Base-by-base conservation (phyloP, 2,329 filamentous ascomycete genomes). In the Geoglossum cookeanum region DNA sequence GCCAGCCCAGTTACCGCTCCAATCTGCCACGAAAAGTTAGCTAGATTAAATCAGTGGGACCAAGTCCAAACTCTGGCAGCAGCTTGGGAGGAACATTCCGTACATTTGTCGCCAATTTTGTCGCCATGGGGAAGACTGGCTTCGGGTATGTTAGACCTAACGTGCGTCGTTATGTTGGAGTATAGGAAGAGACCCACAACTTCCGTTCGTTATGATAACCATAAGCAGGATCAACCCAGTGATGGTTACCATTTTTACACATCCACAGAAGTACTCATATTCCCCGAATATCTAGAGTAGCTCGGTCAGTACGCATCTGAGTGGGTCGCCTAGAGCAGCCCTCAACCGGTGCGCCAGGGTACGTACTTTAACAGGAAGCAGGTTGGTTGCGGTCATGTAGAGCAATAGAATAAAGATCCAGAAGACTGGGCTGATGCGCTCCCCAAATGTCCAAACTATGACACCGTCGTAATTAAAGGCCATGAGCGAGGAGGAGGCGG, bases 391-490 rank as follows among this genome's bases (percentile, higher is more conserved):
- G 8, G 66, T 62, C 7, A 68, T 68, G 3, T 69, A 59, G n/a
- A 69, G 62, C 29, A 70, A 58, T 56, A 70, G 70, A 5, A 70
- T 60, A 0, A 64, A 61, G 48, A 71, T 69, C 69, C 69, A 71
- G 27, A 71, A 65, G 2, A 68, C 68, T 56, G 65, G 63, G 57
- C 69, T 68, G 15, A 70, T 65, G 52, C 37, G 15, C 15, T 9
- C 13, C 5, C 49, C 49, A 35, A 53, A 53, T 11, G 64, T 9
- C 68, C 69, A 13, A 65, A 62, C n/a, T 55, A 56, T 67, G 68
- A 70, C 67, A 56, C 70, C 67, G 56, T 70, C 65, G 55, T 71
- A 71, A 4, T 64, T 63, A 56, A 70, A 71, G 39, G 66, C 65
- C 53, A 71, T 61, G 15, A 66, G 63, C 53, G 67, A 67, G 2